A percentile compares a stretch with the other conserved stretches of the same genome.
These are phyloP conservation scores for Trichocladium antarcticum DNA, from an alignment of 495 filamentous ascomycete genomes.

Conservation along the genomic window DNA sequence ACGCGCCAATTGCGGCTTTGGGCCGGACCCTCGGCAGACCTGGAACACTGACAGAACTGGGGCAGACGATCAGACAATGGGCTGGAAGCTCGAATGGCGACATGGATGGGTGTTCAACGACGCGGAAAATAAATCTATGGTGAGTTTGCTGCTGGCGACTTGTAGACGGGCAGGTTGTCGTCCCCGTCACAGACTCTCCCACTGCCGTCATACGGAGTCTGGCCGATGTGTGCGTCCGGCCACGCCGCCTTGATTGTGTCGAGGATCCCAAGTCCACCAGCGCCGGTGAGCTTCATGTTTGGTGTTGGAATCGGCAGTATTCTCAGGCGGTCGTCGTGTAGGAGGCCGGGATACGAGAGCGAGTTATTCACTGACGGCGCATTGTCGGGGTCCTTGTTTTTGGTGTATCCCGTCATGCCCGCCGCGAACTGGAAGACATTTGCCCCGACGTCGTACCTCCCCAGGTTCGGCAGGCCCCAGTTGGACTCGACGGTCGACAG, in stretches of 20 bases:
- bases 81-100: no score
- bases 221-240: constrained; percentile 11
- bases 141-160: constrained; percentile 7
- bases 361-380: constrained; percentile 50
- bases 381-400: constrained; percentile 46
- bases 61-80: no score
- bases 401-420: constrained; percentile 45
- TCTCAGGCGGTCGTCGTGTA: constrained; percentile 30
- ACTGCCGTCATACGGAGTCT: constrained; percentile 41
- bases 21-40: no score
- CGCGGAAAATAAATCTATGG: constrained; percentile 4
- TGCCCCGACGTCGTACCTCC: constrained; percentile 61
- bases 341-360: constrained; percentile 50
- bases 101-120: neutral
- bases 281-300: constrained; percentile 35
- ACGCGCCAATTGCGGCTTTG: no score
- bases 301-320: constrained; percentile 30
- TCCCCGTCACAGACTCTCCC: constrained; percentile 35
- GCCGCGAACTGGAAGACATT: constrained; percentile 56
- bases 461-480: constrained; percentile 55
- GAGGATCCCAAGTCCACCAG: constrained; percentile 31
- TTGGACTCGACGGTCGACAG: constrained; percentile 54
- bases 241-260: constrained; percentile 23
- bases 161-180: constrained; percentile 22
- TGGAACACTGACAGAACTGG: no score